A percentile compares a stretch with the other conserved stretches of the same genome.
These are phyloP conservation scores for Rhododendron kiyosumense DNA, from an alignment of 148 eudicot species.

Conservation along the genomic window DNA sequence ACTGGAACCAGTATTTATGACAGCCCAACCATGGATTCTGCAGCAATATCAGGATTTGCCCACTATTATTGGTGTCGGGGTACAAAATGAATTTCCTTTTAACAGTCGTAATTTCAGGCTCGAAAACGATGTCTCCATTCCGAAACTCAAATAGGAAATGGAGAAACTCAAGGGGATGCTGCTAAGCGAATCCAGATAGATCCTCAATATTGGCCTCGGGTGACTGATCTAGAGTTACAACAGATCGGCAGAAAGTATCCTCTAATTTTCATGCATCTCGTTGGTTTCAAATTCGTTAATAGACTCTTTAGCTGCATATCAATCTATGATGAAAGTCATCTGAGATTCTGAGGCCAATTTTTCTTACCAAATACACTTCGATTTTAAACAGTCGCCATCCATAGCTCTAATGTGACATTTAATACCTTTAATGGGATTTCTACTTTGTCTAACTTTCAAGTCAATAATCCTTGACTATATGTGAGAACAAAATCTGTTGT, in stretches of 20 bases:
- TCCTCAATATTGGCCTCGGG: slow-evolving; percentile 26
- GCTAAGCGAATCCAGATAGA: slow-evolving; percentile 14
- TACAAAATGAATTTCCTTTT: background rate
- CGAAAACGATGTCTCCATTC: slow-evolving; percentile 25
- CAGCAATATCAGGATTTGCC: background rate
- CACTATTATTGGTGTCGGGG: background rate
- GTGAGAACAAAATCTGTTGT: slow-evolving; percentile 21
- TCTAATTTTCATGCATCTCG: background rate
- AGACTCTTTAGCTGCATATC: background rate
- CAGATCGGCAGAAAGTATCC: slow-evolving; percentile 27
- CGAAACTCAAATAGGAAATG: slow-evolving; percentile 20
- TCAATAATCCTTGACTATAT: slow-evolving; percentile 22
- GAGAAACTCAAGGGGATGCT: slow-evolving; percentile 10
- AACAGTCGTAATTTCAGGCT: slow-evolving; percentile 24
- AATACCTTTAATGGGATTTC: background rate
- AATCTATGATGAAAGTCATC: background rate
- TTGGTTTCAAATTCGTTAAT: background rate
- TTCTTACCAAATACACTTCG: background rate
- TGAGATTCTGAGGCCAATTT: background rate
- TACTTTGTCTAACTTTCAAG: background rate
- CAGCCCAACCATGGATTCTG: background rate
- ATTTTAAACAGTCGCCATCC: background rate
- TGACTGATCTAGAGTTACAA: slow-evolving; percentile 23
- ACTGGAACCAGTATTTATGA: background rate
- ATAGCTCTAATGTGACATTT: background rate